phyloP scores from a whole-genome alignment of 164 flowering plant species.

The Vitis rotundifolia region DNA sequence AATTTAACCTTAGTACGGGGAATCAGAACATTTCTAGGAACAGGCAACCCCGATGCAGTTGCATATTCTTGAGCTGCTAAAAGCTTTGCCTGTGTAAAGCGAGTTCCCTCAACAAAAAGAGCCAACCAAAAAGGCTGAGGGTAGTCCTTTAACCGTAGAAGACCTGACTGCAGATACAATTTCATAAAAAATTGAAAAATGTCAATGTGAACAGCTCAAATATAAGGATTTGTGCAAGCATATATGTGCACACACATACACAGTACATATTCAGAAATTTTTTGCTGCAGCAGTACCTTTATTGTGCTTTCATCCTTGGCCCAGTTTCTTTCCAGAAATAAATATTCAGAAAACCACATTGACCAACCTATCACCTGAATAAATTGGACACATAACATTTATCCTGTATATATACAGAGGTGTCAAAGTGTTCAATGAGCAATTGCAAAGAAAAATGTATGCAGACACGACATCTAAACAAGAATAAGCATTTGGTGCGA shows the following conservation, averaged over 20 bases:
- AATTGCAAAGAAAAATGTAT: not conserved
- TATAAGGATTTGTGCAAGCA: not conserved
- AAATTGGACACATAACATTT: not conserved
- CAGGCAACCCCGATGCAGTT: slow-evolving; percentile 64
- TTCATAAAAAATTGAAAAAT: slow-evolving; percentile 17
- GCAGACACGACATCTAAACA: not conserved
- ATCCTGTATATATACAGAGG: not conserved
- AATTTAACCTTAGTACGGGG: slow-evolving; percentile 90
- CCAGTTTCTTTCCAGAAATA: slow-evolving; percentile 94
- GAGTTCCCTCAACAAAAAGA: slow-evolving; percentile 98
- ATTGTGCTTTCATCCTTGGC: slow-evolving; percentile 89
- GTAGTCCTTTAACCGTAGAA: slow-evolving; percentile 70
- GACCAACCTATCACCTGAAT: slow-evolving; percentile 97
- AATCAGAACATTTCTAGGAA: slow-evolving; percentile 92
- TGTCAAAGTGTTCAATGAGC: not conserved
- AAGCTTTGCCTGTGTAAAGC: slow-evolving; percentile 90
- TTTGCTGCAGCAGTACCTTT: slow-evolving; percentile 47
- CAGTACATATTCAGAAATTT: not conserved
- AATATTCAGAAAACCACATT: slow-evolving; percentile 97
- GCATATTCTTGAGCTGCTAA: slow-evolving; percentile 98
- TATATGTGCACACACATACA: not conserved
- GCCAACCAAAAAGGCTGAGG: slow-evolving; percentile 96
- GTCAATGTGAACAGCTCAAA: not conserved
- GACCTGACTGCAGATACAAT: slow-evolving; percentile 65
- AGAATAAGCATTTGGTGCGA: not conserved